Evolutionary conservation across 2,329 filamentous ascomycete genomes (phyloP).

Genomic region (Penicillium olsonii): DNA sequence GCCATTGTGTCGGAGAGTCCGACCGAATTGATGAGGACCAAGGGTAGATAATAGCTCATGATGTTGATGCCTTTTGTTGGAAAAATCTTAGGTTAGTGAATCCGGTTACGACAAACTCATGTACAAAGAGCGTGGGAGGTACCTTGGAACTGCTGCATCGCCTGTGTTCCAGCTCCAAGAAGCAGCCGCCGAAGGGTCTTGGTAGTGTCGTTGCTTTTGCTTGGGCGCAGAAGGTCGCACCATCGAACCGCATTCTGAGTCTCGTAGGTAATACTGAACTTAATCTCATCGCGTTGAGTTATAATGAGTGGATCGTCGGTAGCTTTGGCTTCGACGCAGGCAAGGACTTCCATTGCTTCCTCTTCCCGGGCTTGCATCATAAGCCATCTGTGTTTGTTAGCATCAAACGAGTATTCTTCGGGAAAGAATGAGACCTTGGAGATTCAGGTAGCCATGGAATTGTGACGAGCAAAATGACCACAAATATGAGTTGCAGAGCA

Average conservation of each 20-base stretch:
- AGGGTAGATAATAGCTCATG: conserved; percentile 54
- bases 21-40: conserved; percentile 60
- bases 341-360: conserved; percentile 51
- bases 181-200: conserved; percentile 53
- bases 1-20: conserved; percentile 55
- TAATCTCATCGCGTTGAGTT: conserved; percentile 49
- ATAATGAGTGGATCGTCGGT: conserved; percentile 49
- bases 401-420: neutral
- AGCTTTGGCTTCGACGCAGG: conserved; percentile 49
- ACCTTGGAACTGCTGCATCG: conserved; percentile 50
- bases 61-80: conserved; percentile 33
- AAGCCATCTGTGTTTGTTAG: conserved; percentile 2
- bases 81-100: neutral
- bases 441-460: conserved; percentile 39
- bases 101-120: neutral
- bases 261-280: conserved; percentile 52
- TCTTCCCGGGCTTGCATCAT: conserved; percentile 40
- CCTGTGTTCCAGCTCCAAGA: conserved; percentile 57
- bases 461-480: conserved; percentile 47
- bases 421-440: too few relatives aligned
- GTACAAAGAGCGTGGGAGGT: conserved; percentile 22
- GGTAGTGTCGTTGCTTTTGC: conserved; percentile 44
- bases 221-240: conserved; percentile 51
- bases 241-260: conserved; percentile 53
- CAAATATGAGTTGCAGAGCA: conserved; percentile 54